A percentile compares a stretch with the other conserved stretches of the same genome.
phyloP scores from a whole-genome alignment of 768 basidiomycete species.

The Mycena crocata region DNA sequence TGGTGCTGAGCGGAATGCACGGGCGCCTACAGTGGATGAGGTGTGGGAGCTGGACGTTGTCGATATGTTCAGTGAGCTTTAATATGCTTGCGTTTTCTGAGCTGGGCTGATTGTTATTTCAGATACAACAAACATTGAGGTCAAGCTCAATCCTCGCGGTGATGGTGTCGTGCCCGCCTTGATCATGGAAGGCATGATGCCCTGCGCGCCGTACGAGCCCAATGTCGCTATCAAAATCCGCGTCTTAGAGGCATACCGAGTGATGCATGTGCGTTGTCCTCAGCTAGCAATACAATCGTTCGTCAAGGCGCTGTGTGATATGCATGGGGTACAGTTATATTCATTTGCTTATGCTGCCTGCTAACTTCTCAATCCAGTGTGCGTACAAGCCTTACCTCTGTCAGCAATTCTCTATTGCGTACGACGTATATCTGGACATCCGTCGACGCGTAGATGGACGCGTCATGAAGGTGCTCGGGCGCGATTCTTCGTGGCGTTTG shows the following conservation, averaged over 20 bases:
- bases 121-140: not conserved
- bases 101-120: not conserved
- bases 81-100: not conserved
- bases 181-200: not conserved
- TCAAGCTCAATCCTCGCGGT: not conserved
- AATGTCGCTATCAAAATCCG: constrained; percentile 16
- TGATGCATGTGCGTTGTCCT: not conserved
- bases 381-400: constrained; percentile 25
- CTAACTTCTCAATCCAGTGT: not conserved
- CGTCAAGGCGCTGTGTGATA: not conserved
- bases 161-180: not conserved
- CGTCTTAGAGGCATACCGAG: constrained; percentile 22
- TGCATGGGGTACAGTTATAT: not conserved
- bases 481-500: no score
- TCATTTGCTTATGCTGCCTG: not conserved
- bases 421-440: constrained; percentile 34
- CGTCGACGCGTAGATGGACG: constrained; percentile 12
- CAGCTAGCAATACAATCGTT: not conserved
- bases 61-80: not conserved
- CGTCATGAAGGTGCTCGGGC: constrained; percentile 28
- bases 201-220: constrained; percentile 20
- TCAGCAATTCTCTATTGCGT: constrained; percentile 31
- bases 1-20: not conserved
- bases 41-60: not conserved
- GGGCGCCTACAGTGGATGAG: not conserved